Base-by-base conservation (phyloP, 2,329 filamentous ascomycete genomes). In the Penicillium frequentans region DNA sequence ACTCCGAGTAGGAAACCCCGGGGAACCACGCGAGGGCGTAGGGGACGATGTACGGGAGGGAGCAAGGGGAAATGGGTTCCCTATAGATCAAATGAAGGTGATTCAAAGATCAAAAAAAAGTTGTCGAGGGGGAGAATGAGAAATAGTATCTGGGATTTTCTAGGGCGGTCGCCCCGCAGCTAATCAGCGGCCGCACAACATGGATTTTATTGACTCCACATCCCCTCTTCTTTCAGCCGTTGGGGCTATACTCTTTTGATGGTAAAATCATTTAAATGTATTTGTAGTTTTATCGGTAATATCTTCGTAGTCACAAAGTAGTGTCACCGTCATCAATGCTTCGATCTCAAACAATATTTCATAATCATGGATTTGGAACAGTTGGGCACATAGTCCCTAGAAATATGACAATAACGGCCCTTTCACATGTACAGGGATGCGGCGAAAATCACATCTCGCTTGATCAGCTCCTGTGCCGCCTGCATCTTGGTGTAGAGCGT, bases 401-500 rank as follows among this genome's bases (percentile, higher is more conserved):
- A 11, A 42, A 23, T 14, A 21, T 33, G 49, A 24, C 48, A 37
- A 19, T 39, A 9, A 8, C n/a, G 19, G n/a, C 39, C 19, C 19
- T 19, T 33, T 64, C 57, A 96, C 89, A 96, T 93, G 71, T 96
- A 96, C 70, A 96, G 76, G 73, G 88, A 91, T 14, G 92, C 91
- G 39, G 93, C 91, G 19, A 93, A 93, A 23, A 91, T 96, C 53
- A 96, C 95, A 73, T 97, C 95, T 69, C 95, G 81, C 83, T 96
- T 96, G 73, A 99, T 99, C 84, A 97, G 84, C 81, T 99, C 95
- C 83, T 98, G 93, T 65, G 93, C 96, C 61, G 87, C 87, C 78
- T 96, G 89, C 93, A 99, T 99, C 84, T 99, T 99, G 64, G 88
- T 86, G 74, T 96, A 97, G 64, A 99, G 78, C 55, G 89, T 89